A percentile compares a stretch with the other conserved stretches of the same genome.
phyloP scores from a whole-genome alignment of 2,329 filamentous ascomycete species.

The Bipolaris zeicola region DNA sequence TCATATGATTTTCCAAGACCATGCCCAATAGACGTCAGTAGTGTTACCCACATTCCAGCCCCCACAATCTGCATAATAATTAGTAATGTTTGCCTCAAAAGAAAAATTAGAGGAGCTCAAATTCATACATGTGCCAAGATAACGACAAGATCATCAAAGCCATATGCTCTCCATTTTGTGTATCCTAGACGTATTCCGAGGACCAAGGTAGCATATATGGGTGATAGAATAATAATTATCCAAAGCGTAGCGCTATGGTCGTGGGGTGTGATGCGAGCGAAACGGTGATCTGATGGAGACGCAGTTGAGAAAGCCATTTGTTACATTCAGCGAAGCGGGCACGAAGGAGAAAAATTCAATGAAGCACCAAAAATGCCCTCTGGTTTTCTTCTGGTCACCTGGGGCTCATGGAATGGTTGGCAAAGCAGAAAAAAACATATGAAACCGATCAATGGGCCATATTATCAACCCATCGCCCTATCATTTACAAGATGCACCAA shows the following conservation, averaged over 20 bases:
- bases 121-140: slow-evolving; percentile 8
- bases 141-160: slow-evolving; percentile 6
- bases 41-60: slow-evolving; percentile 4
- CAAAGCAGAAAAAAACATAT: background rate
- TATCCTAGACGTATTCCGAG: slow-evolving; percentile 7
- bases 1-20: slow-evolving; percentile 8
- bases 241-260: slow-evolving; percentile 13
- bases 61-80: slow-evolving; percentile 1
- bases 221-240: slow-evolving; percentile 4
- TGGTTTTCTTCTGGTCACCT: background rate
- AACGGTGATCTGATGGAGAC: slow-evolving; percentile 5
- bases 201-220: slow-evolving; percentile 6
- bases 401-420: background rate
- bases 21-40: slow-evolving; percentile 2
- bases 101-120: background rate
- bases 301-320: background rate
- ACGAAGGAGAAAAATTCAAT: background rate
- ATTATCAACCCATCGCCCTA: background rate
- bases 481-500: background rate
- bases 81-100: background rate
- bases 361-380: background rate
- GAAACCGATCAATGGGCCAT: background rate
- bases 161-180: slow-evolving; percentile 7
- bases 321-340: background rate
- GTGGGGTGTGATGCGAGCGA: slow-evolving; percentile 4